Conservation (phyloP, 2,329 filamentous ascomycete species). For the Fusarium lateritium region DNA sequence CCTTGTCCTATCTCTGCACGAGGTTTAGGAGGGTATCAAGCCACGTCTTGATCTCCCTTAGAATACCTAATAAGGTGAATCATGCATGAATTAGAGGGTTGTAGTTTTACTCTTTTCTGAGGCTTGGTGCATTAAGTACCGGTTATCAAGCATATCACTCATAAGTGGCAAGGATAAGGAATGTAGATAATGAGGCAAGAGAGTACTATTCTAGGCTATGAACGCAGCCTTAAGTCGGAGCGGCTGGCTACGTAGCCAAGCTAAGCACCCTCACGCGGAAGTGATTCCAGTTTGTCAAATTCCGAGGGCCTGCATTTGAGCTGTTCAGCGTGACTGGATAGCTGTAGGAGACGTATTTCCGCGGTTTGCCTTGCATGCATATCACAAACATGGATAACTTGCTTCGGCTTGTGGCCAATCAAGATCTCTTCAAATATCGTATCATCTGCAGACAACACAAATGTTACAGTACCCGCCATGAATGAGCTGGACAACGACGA, state of each 20-base stretch:
- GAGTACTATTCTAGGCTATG: no score
- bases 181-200: no score
- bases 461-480: not conserved
- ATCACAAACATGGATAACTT: no score
- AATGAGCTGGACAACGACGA: not conserved
- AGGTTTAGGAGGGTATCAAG: no score
- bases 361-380: not conserved
- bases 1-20: no score
- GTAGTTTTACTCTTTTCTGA: rapidly evolving
- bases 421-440: rapidly evolving
- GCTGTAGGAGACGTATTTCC: not conserved
- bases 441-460: not conserved
- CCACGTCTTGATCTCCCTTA: not conserved
- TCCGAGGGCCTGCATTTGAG: no score
- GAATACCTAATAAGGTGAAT: not conserved
- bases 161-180: no score
- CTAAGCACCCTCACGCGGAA: no score
- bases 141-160: no score
- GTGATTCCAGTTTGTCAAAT: no score
- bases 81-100: not conserved
- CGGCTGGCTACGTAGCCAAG: no score
- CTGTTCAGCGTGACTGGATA: not conserved
- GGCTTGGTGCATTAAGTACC: not conserved
- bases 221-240: no score
- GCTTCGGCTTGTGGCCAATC: not conserved